Percentiles rank a stretch among this genome's conserved stretches.
These are phyloP conservation scores for Fusarium beomiforme DNA, from an alignment of 2,329 filamentous ascomycete genomes.

Conservation along the genomic window DNA sequence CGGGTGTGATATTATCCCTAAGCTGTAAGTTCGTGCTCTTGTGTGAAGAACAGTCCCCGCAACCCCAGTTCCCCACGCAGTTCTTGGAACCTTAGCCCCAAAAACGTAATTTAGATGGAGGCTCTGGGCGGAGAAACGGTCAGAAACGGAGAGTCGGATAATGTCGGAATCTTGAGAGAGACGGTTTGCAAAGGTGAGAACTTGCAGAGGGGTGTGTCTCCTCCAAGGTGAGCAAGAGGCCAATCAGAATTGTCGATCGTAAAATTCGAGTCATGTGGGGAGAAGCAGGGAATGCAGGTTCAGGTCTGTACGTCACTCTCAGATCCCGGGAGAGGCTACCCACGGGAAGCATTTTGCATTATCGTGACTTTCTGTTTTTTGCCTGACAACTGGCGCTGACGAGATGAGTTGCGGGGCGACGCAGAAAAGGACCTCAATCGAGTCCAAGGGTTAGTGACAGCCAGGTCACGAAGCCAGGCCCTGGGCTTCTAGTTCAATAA, in stretches of 20 bases:
- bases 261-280: conserved; percentile 15
- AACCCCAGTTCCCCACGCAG: conserved; percentile 31
- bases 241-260: conserved; percentile 17
- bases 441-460: conserved; percentile 7
- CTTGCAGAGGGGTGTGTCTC: conserved; percentile 10
- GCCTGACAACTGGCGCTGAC: conserved; percentile 17
- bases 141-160: conserved; percentile 35
- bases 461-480: conserved; percentile 7
- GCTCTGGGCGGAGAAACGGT: conserved; percentile 35
- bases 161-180: conserved; percentile 30
- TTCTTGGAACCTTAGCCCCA: conserved; percentile 33
- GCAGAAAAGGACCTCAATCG: background rate
- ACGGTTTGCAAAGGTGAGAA: conserved; percentile 21
- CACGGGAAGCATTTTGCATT: conserved; percentile 34
- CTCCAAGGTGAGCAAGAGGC: conserved; percentile 20
- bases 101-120: conserved; percentile 42
- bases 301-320: conserved; percentile 36
- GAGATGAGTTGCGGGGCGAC: conserved; percentile 17
- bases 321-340: conserved; percentile 34
- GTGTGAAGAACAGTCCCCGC: conserved; percentile 9
- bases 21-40: background rate
- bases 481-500: conserved; percentile 10
- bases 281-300: conserved; percentile 25
- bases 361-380: conserved; percentile 35
- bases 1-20: conserved; percentile 19